A percentile compares a stretch with the other conserved stretches of the same genome.
These are phyloP conservation scores for Saturnispora mendoncae DNA, from an alignment of 805 yeast species.

Conservation along the genomic window DNA sequence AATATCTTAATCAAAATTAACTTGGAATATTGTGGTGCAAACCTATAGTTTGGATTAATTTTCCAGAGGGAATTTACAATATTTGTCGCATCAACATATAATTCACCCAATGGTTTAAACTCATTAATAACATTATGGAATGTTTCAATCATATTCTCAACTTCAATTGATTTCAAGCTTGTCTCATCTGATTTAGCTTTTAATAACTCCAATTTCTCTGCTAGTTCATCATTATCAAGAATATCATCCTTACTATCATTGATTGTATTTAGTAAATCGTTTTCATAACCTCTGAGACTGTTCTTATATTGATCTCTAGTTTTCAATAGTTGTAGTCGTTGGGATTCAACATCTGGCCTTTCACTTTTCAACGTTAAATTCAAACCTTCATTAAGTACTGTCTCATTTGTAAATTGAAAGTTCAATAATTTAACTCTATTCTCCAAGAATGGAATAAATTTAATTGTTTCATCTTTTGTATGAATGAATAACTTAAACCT, in stretches of 20 bases:
- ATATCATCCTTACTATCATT: conserved; percentile 51
- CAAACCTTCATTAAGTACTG: conserved; percentile 54
- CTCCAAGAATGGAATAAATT: conserved; percentile 45
- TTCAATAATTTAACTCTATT: conserved; percentile 58
- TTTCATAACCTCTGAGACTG: conserved; percentile 48
- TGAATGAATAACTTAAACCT: conserved; percentile 53
- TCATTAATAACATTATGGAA: conserved; percentile 40
- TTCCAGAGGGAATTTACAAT: conserved; percentile 35
- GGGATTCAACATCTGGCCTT: conserved; percentile 58
- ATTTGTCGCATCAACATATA: conserved; percentile 42
- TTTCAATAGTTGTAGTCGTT: conserved; percentile 44
- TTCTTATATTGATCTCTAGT: conserved; percentile 52
- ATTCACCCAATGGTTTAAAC: conserved; percentile 48
- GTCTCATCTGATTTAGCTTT: conserved; percentile 55
- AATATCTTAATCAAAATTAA: background rate
- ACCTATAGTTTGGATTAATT: conserved; percentile 44
- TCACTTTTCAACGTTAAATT: conserved; percentile 45
- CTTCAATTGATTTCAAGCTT: conserved; percentile 43
- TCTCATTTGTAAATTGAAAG: conserved; percentile 62
- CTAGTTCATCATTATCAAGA: conserved; percentile 55
- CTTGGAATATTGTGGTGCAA: background rate
- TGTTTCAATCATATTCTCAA: conserved; percentile 43
- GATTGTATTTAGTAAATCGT: conserved; percentile 46
- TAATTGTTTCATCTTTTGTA: conserved; percentile 46
- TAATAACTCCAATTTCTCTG: conserved; percentile 52